Conservation (phyloP, 805 yeast species). For the Candida loeiensis region DNA sequence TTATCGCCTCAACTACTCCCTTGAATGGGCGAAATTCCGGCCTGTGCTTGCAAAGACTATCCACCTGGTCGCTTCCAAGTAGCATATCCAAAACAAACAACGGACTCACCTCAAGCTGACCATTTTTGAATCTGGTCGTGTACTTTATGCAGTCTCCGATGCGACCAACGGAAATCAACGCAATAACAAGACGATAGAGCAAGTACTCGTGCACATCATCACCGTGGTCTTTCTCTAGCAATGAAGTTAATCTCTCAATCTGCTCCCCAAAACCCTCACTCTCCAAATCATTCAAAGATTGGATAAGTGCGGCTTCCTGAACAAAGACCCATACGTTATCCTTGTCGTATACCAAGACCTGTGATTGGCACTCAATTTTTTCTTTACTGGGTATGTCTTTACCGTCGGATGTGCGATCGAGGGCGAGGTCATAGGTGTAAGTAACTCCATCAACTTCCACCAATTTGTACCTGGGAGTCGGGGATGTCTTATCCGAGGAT, state of each 20-base stretch:
- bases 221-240: neutral
- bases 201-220: conserved; percentile 10
- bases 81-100: conserved; percentile 12
- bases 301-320: conserved; percentile 1
- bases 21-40: too few species aligned
- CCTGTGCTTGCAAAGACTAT: too few species aligned
- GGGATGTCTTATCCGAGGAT: too few species aligned
- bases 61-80: neutral
- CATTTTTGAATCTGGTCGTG: conserved; percentile 11
- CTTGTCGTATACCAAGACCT: conserved; percentile 4
- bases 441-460: neutral
- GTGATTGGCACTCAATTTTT: neutral
- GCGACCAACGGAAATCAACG: conserved; percentile 2
- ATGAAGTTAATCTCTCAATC: neutral
- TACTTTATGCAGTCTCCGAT: conserved; percentile 7
- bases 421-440: neutral
- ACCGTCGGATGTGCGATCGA: neutral
- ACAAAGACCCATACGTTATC: conserved; percentile 12
- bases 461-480: neutral
- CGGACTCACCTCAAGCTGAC: conserved; percentile 14
- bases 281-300: conserved; percentile 1
- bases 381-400: neutral
- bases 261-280: neutral
- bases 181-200: conserved; percentile 7
- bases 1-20: conserved; percentile 7